These are phyloP conservation scores for Globisporangium emineosum DNA, from an alignment of 352 stramenopile species.

Conservation along the genomic window DNA sequence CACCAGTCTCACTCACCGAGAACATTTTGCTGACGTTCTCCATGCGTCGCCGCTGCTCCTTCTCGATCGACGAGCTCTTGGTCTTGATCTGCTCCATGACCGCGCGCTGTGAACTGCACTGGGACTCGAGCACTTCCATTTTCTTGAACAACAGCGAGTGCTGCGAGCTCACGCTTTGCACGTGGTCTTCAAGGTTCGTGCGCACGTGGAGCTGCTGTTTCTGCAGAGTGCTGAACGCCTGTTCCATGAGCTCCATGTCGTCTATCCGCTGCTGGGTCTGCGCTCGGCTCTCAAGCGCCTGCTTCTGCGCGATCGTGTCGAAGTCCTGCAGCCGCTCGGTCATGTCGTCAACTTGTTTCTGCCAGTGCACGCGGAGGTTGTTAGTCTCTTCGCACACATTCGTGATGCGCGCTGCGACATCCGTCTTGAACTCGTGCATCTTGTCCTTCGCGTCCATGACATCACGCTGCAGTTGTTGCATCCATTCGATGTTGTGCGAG, in stretches of 20 bases:
- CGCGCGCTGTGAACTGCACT: conserved; percentile 29
- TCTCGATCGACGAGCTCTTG: conserved; percentile 56
- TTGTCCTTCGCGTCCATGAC: conserved; percentile 79
- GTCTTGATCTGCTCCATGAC: conserved; percentile 48
- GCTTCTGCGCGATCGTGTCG: conserved; percentile 37
- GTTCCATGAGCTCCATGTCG: conserved; percentile 73
- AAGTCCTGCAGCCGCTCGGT: conserved; percentile 55
- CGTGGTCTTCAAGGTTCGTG: conserved; percentile 51
- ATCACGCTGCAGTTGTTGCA: conserved; percentile 81
- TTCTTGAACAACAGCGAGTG: conserved; percentile 48
- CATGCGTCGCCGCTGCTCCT: conserved; percentile 66
- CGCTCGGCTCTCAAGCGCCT: conserved; percentile 35
- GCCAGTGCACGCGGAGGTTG: conserved; percentile 62
- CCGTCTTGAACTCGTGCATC: conserved; percentile 58
- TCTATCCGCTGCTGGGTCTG: conserved; percentile 59
- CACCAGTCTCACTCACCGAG: conserved; percentile 30
- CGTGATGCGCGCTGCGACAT: conserved; percentile 51
- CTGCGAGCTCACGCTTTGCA: conserved; percentile 37
- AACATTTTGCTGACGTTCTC: conserved; percentile 80
- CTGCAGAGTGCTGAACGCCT: conserved; percentile 60
- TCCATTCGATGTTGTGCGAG: conserved; percentile 82
- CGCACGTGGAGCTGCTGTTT: conserved; percentile 62
- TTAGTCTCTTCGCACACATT: conserved; percentile 64
- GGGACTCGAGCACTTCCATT: conserved; percentile 48
- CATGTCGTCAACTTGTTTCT: conserved; percentile 69